Percentiles rank a stretch among this genome's conserved stretches.
phyloP scores from a whole-genome alignment of 345 rosid species.

The Raphanus raphanistrum region DNA sequence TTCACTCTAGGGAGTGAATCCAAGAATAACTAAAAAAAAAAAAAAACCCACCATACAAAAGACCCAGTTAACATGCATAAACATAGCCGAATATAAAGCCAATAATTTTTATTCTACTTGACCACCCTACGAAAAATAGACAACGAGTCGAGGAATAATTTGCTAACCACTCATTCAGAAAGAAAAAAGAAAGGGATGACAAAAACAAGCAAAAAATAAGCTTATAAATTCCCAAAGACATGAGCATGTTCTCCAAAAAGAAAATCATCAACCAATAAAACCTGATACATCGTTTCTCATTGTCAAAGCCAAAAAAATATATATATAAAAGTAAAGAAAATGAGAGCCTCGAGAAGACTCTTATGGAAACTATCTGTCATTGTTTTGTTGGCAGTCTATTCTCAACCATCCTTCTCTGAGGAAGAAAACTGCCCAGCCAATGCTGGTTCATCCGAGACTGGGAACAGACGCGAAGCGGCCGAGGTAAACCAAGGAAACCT shows the following conservation, averaged over 20 bases:
- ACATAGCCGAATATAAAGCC: neutral
- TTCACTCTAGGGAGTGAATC: no score
- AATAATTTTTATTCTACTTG: neutral
- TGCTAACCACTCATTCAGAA: constrained; percentile 25
- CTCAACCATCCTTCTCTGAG: constrained; percentile 2
- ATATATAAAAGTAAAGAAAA: neutral
- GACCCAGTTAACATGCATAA: neutral
- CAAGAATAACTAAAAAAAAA: no score
- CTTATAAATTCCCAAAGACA: constrained; percentile 15
- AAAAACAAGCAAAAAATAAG: constrained; percentile 26
- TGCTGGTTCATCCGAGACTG: neutral
- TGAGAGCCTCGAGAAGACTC: constrained; percentile 26
- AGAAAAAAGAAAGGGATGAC: neutral
- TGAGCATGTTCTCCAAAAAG: constrained; percentile 1
- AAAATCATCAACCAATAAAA: constrained; percentile 1
- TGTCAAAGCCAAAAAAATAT: neutral
- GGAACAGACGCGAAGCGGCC: constrained; percentile 7
- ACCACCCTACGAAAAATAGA: neutral
- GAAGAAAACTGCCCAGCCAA: neutral
- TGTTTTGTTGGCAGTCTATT: constrained; percentile 7
- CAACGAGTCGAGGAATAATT: neutral
- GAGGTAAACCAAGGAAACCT: neutral
- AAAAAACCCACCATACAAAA: neutral
- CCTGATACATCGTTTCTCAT: constrained; percentile 3
- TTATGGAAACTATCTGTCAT: constrained; percentile 30